Conservation (phyloP, 176 grass and related monocot genomes). For the Otatea glauca region DNA sequence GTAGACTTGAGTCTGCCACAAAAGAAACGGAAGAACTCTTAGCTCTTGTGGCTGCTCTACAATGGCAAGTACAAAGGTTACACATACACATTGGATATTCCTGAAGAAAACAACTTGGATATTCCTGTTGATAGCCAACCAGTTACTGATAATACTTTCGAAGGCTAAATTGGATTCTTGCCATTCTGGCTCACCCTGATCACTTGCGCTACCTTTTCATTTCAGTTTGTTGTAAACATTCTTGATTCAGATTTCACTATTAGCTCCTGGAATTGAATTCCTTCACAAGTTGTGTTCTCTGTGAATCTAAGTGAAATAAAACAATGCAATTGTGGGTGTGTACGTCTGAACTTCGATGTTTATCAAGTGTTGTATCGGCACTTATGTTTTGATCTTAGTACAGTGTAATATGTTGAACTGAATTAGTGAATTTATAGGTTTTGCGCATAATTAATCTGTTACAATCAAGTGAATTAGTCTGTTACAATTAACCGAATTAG, state of each 20-base stretch:
- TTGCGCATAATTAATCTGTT: neutral
- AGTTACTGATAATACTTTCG: slow-evolving; percentile 38
- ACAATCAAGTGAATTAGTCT: neutral
- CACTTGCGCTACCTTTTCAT: slow-evolving; percentile 19
- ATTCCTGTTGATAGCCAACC: neutral
- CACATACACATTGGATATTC: slow-evolving; percentile 15
- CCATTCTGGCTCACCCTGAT: neutral
- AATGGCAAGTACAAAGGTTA: slow-evolving; percentile 78
- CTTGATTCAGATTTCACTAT: slow-evolving; percentile 10
- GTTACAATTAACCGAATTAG: too few relatives aligned
- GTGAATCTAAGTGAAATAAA: slow-evolving; percentile 34
- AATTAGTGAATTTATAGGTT: slow-evolving; percentile 9
- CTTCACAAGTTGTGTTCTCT: neutral
- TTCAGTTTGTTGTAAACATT: slow-evolving; percentile 29
- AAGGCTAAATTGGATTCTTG: neutral
- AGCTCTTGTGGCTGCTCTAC: slow-evolving; percentile 59
- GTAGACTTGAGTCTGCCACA: slow-evolving; percentile 55
- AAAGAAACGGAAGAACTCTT: slow-evolving; percentile 76
- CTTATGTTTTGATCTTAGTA: neutral
- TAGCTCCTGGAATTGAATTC: slow-evolving; percentile 6
- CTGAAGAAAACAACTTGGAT: slow-evolving; percentile 45
- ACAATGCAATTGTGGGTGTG: neutral
- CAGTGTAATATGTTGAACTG: neutral
- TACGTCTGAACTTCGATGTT: slow-evolving; percentile 10
- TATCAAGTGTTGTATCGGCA: slow-evolving; percentile 9